phyloP scores from a whole-genome alignment of 805 yeast species.

The Vanderwaltozyma verrucispora region DNA sequence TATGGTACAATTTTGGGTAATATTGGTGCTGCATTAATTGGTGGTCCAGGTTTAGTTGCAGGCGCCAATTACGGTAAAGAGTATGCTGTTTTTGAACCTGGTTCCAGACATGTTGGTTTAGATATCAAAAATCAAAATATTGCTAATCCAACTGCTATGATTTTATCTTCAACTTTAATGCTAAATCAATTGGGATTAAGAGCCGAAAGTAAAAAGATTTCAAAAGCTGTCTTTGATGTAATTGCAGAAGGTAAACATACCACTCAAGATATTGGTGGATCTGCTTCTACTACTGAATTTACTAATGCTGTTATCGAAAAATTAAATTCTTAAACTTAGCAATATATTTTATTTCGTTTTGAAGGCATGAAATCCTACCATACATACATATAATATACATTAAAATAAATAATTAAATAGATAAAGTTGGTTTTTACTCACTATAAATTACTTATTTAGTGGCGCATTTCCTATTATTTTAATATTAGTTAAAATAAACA shows the following conservation, averaged over 20 bases:
- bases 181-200: constrained; percentile 92
- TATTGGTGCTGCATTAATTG: constrained; percentile 90
- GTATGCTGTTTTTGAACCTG: constrained; percentile 97
- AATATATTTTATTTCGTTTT: too few relatives aligned
- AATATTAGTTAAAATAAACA: too few relatives aligned
- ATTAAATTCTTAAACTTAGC: constrained; percentile 33
- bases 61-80: constrained; percentile 98
- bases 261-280: constrained; percentile 90
- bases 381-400: too few relatives aligned
- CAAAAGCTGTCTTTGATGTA: constrained; percentile 82
- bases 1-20: constrained; percentile 96
- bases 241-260: constrained; percentile 78
- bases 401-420: too few relatives aligned
- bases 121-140: constrained; percentile 90
- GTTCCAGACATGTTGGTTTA: constrained; percentile 98
- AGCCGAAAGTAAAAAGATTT: constrained; percentile 72
- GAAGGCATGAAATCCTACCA: too few relatives aligned
- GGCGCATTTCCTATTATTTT: too few relatives aligned
- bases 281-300: constrained; percentile 83
- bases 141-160: constrained; percentile 98
- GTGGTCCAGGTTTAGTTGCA: constrained; percentile 98
- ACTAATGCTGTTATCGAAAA: constrained; percentile 80
- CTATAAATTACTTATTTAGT: too few relatives aligned
- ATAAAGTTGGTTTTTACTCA: too few relatives aligned
- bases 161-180: constrained; percentile 81